Base-by-base conservation (phyloP, 108 stramenopile species). In the Schizochytrium sp. region DNA sequence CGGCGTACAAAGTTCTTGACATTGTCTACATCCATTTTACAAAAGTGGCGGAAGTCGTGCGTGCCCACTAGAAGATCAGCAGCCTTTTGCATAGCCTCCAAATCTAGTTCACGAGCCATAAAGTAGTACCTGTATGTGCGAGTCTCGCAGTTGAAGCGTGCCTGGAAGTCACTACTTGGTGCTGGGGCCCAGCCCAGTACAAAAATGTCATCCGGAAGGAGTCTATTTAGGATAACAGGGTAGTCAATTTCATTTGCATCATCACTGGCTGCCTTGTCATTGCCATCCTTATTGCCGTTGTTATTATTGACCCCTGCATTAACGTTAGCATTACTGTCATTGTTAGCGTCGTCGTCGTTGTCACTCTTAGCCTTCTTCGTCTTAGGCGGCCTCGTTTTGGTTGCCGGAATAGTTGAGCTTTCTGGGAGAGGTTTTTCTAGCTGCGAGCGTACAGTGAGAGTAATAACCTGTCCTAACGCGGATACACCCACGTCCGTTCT, bases 41-140 rank as follows among this genome's bases (percentile, higher is more conserved):
- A 98, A 60, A 99, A 94, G 91, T 99, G 99, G 17, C 99, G 95
- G 92, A 99, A 99, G 92, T 99, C 99, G 91, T 98, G 97, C 53
- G 93, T 89, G 41, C 99, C 99, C 40, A 97, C 93, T 90, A 99
- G 90, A 45, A 72, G 64, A 5, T 89, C 46, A 15, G 97, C 90
- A 5, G 95, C 98, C 19, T 89, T 45, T 15, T 92, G 90, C 95
- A 99, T 99, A 7, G 76, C 87, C 3, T 64, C 72, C 15, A 98
- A 61, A 93, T 98, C 93, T 87, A 97, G 83, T 61, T 94, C 89
- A 8, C 94, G 72, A 17, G 91, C 89, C 3, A 94, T 69, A 91
- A 98, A 98, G 88, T 97, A 98, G 91, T 99, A 98, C 59, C 98
- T 95, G 92, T 99, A 99, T 38, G 94, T 95, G 4, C 99, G 95